A percentile compares a stretch with the other conserved stretches of the same genome.
Conservation (phyloP, 805 yeast species). For the Saturnispora sanitii region DNA sequence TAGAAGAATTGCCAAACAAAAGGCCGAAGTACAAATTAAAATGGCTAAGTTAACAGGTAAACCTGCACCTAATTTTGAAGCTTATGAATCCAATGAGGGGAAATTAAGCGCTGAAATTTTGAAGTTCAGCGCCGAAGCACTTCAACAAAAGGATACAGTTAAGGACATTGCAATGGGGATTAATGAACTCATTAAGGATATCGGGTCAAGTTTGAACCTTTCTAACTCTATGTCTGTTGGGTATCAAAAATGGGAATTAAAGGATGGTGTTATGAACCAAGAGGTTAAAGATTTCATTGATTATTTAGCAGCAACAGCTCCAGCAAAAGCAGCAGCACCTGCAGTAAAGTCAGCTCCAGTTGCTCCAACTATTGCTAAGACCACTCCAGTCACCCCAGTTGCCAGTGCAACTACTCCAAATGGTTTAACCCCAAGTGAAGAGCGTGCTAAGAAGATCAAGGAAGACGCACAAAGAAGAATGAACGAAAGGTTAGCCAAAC, state of each 20-base stretch:
- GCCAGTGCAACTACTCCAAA: background rate
- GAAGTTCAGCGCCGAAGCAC: constrained; percentile 42
- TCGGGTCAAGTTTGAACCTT: constrained; percentile 25
- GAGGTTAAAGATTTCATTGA: constrained; percentile 54
- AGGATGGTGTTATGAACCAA: constrained; percentile 60
- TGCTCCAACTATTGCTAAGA: background rate
- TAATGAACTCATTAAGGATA: constrained; percentile 41
- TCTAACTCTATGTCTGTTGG: constrained; percentile 34
- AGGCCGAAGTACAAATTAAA: constrained; percentile 69
- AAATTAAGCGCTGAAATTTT: constrained; percentile 43
- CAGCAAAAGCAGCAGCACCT: constrained; percentile 15
- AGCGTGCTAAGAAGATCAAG: constrained; percentile 69
- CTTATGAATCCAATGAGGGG: constrained; percentile 45
- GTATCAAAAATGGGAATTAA: constrained; percentile 69
- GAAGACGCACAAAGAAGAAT: constrained; percentile 75
- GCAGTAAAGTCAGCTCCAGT: constrained; percentile 1
- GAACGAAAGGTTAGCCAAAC: constrained; percentile 75
- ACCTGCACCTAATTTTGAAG: constrained; percentile 35
- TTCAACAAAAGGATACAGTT: constrained; percentile 49
- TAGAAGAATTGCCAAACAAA: constrained; percentile 67
- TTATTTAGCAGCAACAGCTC: constrained; percentile 41
- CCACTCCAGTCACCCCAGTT: constrained; percentile 8
- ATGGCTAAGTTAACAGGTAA: constrained; percentile 93
- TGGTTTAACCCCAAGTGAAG: constrained; percentile 38
- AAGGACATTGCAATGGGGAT: constrained; percentile 67